Evolutionary conservation across 2,329 filamentous ascomycete genomes (phyloP).

Genomic region (Huntiella abstrusa): DNA sequence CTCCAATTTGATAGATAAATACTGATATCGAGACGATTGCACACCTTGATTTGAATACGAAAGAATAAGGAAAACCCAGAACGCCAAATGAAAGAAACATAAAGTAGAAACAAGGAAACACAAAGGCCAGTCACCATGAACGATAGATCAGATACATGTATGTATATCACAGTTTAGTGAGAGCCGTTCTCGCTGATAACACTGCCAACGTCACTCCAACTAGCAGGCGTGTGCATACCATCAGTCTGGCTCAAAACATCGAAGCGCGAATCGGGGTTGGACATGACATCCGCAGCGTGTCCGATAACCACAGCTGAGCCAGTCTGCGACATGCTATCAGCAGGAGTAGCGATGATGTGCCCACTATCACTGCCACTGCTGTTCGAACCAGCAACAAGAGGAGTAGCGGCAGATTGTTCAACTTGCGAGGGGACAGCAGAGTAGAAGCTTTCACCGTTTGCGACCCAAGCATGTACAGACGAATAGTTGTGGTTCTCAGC

Average conservation of each 20-base stretch:
- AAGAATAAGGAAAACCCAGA: background rate
- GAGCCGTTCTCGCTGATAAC: constrained; percentile 37
- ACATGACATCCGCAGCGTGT: constrained; percentile 31
- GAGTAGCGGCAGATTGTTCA: constrained; percentile 28
- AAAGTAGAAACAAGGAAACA: background rate
- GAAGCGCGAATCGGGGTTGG: constrained; percentile 32
- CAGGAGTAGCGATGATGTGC: constrained; percentile 18
- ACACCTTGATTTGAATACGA: background rate
- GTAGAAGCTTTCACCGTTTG: constrained; percentile 36
- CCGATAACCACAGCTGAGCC: constrained; percentile 6
- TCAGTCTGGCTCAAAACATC: constrained; percentile 42
- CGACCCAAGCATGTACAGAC: constrained; percentile 46
- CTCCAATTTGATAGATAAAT: background rate
- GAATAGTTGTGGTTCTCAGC: constrained; percentile 29
- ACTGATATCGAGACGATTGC: too few species aligned
- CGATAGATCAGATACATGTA: constrained; percentile 12
- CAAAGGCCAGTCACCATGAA: background rate
- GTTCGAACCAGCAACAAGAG: constrained; percentile 22
- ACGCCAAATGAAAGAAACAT: background rate
- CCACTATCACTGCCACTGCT: constrained; percentile 31
- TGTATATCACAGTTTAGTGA: constrained; percentile 7
- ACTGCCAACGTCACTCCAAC: constrained; percentile 48
- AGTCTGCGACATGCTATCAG: constrained; percentile 6
- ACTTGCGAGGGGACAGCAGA: constrained; percentile 32
- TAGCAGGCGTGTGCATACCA: constrained; percentile 39